Conservation (phyloP, 2,329 filamentous ascomycete genomes). For the Botrytis sinoallii region DNA sequence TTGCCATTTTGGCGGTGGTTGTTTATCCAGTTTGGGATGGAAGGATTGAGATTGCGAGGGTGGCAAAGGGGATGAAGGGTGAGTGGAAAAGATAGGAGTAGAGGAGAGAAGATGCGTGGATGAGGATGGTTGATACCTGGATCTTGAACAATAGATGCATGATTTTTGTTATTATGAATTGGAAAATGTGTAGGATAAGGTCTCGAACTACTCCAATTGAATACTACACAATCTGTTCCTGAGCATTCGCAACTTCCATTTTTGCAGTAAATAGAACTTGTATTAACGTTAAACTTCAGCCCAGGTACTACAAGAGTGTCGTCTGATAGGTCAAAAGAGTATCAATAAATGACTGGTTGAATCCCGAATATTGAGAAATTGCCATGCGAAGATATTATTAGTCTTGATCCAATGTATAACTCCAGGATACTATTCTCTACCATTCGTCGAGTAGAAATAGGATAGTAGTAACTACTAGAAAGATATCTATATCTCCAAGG, state of each 20-base stretch:
- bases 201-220: not conserved
- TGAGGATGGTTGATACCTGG: not conserved
- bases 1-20: conserved; percentile 46
- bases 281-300: not conserved
- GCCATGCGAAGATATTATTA: not conserved
- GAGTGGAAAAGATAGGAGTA: not conserved
- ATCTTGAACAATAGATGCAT: not conserved
- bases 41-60: conserved; percentile 39
- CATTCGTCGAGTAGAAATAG: not conserved
- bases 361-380: not conserved
- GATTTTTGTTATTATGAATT: not conserved
- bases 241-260: not conserved
- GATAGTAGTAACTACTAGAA: not conserved
- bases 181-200: not conserved
- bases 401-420: not conserved
- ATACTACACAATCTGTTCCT: not conserved
- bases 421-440: not conserved
- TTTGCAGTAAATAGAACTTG: not conserved
- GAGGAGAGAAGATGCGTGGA: not conserved
- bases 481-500: not conserved
- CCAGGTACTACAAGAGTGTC: not conserved
- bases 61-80: not conserved
- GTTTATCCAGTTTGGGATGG: conserved; percentile 50
- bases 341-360: not conserved
- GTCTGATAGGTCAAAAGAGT: not conserved